Evolutionary conservation across 768 basidiomycete genomes (phyloP), one percentile per base, ranked within the genome.

Genomic region (Lentinula boryana): DNA sequence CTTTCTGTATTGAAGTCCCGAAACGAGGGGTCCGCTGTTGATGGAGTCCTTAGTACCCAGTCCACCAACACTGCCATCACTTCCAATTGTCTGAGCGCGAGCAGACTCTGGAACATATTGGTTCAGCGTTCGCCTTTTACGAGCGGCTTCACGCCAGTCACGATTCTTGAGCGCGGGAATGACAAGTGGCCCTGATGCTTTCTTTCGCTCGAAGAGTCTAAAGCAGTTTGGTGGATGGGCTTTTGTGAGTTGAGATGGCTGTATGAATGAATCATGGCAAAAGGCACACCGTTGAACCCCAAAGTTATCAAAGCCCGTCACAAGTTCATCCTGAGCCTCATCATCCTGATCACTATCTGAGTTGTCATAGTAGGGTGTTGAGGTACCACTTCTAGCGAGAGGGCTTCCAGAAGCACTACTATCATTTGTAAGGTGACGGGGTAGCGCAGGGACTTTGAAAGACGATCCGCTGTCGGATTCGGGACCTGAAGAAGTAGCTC

Each of bases 151-250:
- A 44, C 93, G 78, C 96, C 96, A 99, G 69, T 99, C 95, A 31
- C 85, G 83, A 68, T 98, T 96, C 66, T 93, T 78, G 49, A 92
- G 77, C 1, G 93, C 78, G 15, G 95, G 87, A 49, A 99, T 98
- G 40, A 97, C 85, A 8, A 97, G 80, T 0, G 91, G 91, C 4
- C 77, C 83, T 43, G 82, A 69, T 10, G 80, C 73, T 55, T 70
- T 76, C 63, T 78, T 79, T 58, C 78, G 75, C 60, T 77, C 78
- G 64, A 75, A 74, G 33, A 81, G 66, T 59, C 81, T 86, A 62
- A 60, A 55, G 50, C 54, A 60, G 64, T 63, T 58, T 64, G 61
- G 60, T 68, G 62, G 58, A 58, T 67, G 63, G 63, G 65, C 88
- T 87, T 76, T 68, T 83, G 87, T 91, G 85, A 92, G 89, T 83